A percentile compares a stretch with the other conserved stretches of the same genome.
Conservation (phyloP, 257 asterid species). For the Primulina huaijiensis region DNA sequence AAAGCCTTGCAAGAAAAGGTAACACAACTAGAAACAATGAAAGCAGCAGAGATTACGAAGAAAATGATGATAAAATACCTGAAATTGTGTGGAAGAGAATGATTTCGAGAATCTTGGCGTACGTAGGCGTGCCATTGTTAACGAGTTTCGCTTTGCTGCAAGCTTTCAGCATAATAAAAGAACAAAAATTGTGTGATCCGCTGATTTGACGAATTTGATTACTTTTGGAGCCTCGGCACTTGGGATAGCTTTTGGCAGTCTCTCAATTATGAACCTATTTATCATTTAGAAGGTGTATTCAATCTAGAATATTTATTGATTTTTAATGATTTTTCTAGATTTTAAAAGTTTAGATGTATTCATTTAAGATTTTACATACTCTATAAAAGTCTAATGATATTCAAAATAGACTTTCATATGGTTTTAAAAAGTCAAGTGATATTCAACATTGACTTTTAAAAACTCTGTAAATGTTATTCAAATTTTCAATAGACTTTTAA, state of each 20-base stretch:
- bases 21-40: background rate
- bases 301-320: too few relatives aligned
- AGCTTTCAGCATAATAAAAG: constrained; percentile 36
- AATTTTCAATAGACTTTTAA: too few relatives aligned
- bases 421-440: too few relatives aligned
- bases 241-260: constrained; percentile 68
- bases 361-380: too few relatives aligned
- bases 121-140: constrained; percentile 57
- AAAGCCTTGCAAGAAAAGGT: constrained; percentile 18
- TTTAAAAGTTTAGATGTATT: too few relatives aligned
- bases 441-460: too few relatives aligned
- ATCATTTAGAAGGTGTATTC: too few relatives aligned
- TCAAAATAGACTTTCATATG: too few relatives aligned
- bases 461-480: too few relatives aligned
- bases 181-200: constrained; percentile 39
- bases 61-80: constrained; percentile 63
- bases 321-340: too few relatives aligned
- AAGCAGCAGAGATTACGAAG: constrained; percentile 14
- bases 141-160: constrained; percentile 12
- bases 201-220: constrained; percentile 54
- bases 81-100: constrained; percentile 61
- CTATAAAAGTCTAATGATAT: too few relatives aligned
- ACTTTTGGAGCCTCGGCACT: constrained; percentile 70
- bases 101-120: constrained; percentile 50
- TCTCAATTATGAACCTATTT: constrained; percentile 27